These are phyloP conservation scores for Sophora flavescens DNA, from an alignment of 306 rosid species.

Conservation along the genomic window DNA sequence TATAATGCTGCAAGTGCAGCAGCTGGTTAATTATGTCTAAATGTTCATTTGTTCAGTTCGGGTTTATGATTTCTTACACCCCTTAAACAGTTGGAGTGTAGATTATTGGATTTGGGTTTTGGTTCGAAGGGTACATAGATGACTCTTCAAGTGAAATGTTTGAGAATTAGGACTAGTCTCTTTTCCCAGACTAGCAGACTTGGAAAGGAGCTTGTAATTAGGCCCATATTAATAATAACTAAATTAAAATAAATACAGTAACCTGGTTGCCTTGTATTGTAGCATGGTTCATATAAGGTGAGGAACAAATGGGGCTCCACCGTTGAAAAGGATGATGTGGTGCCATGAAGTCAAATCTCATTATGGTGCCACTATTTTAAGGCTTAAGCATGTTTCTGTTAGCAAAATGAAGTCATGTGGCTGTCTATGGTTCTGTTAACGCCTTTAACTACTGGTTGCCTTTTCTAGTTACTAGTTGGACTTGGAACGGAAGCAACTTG, in stretches of 20 bases:
- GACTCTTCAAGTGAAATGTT: background rate
- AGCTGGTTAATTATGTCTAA: slow-evolving; percentile 2
- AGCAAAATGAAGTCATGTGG: slow-evolving; percentile 6
- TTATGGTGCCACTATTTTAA: background rate
- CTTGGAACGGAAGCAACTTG: slow-evolving; percentile 43
- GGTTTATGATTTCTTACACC: background rate
- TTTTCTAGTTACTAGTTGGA: slow-evolving; percentile 39
- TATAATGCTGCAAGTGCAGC: slow-evolving; percentile 12
- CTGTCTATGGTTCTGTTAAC: slow-evolving; percentile 4
- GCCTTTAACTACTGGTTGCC: slow-evolving; percentile 12
- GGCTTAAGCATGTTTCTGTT: background rate
- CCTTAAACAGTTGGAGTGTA: background rate
- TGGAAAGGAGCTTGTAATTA: background rate
- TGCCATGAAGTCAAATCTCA: background rate
- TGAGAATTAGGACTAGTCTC: background rate
- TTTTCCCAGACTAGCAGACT: background rate
- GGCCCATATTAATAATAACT: background rate
- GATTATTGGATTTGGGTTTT: background rate
- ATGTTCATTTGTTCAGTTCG: background rate
- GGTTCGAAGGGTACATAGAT: background rate
- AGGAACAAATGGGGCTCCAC: background rate
- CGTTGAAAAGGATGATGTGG: background rate
- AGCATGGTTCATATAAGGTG: too few species aligned
- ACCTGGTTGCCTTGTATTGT: background rate
- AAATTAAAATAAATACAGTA: background rate